Evolutionary conservation across 495 filamentous ascomycete genomes (phyloP), one percentile per base, ranked within the genome.

Genomic region (Penicillium paradoxum): DNA sequence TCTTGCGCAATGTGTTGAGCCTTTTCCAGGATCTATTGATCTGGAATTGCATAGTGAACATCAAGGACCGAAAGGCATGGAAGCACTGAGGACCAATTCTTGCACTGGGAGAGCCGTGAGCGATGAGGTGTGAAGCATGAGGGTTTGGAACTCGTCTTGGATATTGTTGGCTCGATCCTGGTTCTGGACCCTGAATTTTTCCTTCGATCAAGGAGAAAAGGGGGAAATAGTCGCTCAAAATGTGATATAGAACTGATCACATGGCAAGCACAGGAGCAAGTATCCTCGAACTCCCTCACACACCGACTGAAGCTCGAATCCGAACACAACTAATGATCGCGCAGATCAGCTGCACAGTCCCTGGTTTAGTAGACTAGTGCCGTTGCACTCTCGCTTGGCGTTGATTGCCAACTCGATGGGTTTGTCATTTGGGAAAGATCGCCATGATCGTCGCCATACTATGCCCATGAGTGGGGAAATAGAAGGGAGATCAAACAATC

Each of bases 331-430:
- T 14, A 24, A 47, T 34, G 4, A 18, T 25, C 18, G 14, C 8
- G 33, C 24, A 48, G 45, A 48, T 48, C 32, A 17, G 4, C 30
- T 48, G 45, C 45, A 48, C 21, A 19, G n/a, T 17, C 24, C 45
- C 19, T 13, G 9, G 17, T 36, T 6, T 2, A 17, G 21, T 14
- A 11, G 13, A 48, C 45, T 48, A 48, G 45, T 37, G 33, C 11
- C 18, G 9, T 10, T 1, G 8, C n/a, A 6, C 11, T 21, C 30
- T 21, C 21, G 13, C 13, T 48, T 25, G 21, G 19, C 45, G 8
- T 19, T 18, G 14, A 37, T 13, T 17, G 4, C 8, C 6, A 25
- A 37, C 10, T 48, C 6, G 21, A 10, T 48, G 22, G n/a, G 22
- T 25, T 48, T 17, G 32, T 37, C 19, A 14, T 7, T 34, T 15